Evolutionary conservation across 176 grass and related monocot genomes (phyloP).

Genomic region (Aegilops umbellulata): DNA sequence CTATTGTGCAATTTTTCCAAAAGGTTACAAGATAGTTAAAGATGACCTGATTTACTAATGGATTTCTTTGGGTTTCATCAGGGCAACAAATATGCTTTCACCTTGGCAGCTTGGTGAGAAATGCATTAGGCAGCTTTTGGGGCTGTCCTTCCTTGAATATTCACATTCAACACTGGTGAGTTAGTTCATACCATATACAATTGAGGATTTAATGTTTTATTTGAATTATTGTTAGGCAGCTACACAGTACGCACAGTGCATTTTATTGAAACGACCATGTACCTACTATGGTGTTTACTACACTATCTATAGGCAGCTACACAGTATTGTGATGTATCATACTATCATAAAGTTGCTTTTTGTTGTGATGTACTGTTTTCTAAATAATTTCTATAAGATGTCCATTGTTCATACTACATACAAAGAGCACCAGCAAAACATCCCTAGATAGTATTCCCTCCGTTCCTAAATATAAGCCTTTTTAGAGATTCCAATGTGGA

Average conservation of each 20-base stretch:
- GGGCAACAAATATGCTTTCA: neutral
- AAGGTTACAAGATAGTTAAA: neutral
- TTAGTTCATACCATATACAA: neutral
- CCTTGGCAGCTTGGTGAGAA: neutral
- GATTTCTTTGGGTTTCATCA: neutral
- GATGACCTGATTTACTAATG: neutral
- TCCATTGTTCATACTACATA: too few species aligned
- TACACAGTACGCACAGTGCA: neutral
- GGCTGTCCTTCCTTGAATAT: neutral
- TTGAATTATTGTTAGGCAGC: neutral
- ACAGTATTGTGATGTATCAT: too few species aligned
- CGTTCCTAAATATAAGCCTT: too few species aligned
- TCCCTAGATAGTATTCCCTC: too few species aligned
- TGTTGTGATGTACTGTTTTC: too few species aligned
- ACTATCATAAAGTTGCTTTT: too few species aligned
- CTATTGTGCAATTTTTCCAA: neutral
- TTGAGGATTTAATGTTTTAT: neutral
- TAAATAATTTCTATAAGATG: too few species aligned
- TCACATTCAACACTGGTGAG: neutral
- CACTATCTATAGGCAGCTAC: too few species aligned
- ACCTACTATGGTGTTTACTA: too few species aligned
- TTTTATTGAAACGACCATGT: too few species aligned
- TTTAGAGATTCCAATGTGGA: too few species aligned
- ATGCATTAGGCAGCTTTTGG: neutral
- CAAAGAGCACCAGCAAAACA: too few species aligned